Percentiles rank a stretch among this genome's conserved stretches.
These are phyloP conservation scores for Debaryomyces maramus DNA, from an alignment of 805 yeast species.

Conservation along the genomic window DNA sequence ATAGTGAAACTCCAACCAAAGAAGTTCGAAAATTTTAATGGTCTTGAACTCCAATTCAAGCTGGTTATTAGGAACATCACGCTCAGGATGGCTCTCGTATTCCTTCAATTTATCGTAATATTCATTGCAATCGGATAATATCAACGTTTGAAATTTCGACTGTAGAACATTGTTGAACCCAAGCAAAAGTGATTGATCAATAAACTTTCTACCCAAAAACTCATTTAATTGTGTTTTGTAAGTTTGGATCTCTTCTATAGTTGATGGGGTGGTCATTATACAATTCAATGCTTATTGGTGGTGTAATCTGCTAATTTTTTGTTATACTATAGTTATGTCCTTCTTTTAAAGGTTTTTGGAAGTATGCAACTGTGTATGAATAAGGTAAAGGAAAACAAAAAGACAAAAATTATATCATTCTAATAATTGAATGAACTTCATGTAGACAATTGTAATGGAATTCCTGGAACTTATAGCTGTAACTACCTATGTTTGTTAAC, in stretches of 20 bases:
- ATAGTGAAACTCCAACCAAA: slow-evolving; percentile 65
- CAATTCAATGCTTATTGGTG: background rate
- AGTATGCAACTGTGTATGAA: background rate
- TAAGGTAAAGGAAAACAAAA: background rate
- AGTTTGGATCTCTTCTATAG: slow-evolving; percentile 15
- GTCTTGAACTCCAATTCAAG: slow-evolving; percentile 36
- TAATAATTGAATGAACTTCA: slow-evolving; percentile 1
- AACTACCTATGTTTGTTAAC: too few relatives aligned
- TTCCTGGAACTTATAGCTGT: too few relatives aligned
- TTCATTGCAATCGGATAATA: slow-evolving; percentile 34
- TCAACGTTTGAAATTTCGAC: slow-evolving; percentile 45
- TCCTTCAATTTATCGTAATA: slow-evolving; percentile 19
- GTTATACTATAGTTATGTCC: too few relatives aligned
- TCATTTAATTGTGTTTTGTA: slow-evolving; percentile 20
- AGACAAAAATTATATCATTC: background rate
- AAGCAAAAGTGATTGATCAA: slow-evolving; percentile 45
- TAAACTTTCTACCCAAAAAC: slow-evolving; percentile 17
- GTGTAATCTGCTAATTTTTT: too few relatives aligned
- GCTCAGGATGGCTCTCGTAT: background rate
- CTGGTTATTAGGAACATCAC: slow-evolving; percentile 8
- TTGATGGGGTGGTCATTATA: slow-evolving; percentile 2
- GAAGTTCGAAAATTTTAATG: slow-evolving; percentile 37
- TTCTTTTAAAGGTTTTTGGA: too few relatives aligned
- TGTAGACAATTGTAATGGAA: background rate
- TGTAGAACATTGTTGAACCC: slow-evolving; percentile 53